Evolutionary conservation across 2,329 filamentous ascomycete species (phyloP).

Genomic region (Claviceps citrina): DNA sequence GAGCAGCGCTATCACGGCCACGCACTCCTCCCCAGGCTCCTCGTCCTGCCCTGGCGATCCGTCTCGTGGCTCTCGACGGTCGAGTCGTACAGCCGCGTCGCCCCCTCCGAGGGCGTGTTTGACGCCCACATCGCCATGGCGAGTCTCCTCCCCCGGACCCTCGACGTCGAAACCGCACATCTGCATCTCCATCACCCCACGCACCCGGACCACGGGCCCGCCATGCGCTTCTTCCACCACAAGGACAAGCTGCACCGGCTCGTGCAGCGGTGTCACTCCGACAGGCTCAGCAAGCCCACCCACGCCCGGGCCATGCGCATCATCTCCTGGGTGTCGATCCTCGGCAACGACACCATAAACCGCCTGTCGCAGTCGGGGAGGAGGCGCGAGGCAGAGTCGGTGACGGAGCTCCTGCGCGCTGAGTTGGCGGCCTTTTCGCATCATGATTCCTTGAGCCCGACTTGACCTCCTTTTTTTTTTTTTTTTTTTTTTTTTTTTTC

Average conservation of each 20-base stretch:
- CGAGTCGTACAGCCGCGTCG: constrained; percentile 28
- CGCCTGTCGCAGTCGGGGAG: constrained; percentile 27
- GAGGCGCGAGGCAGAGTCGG: constrained; percentile 24
- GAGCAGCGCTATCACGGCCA: constrained; percentile 25
- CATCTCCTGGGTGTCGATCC: constrained; percentile 22
- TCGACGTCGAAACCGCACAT: constrained; percentile 35
- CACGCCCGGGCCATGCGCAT: constrained; percentile 18
- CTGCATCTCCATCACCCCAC: constrained; percentile 40
- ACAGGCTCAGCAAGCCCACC: constrained; percentile 8
- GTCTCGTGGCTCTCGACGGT: constrained; percentile 39
- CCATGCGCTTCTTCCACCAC: constrained; percentile 30
- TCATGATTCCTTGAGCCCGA: constrained; percentile 10
- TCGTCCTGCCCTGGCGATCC: constrained; percentile 29
- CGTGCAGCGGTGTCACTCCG: constrained; percentile 11
- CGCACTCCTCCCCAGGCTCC: constrained; percentile 19
- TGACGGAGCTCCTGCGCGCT: constrained; percentile 23
- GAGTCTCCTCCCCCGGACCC: constrained; percentile 20
- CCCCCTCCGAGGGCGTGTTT: constrained; percentile 33
- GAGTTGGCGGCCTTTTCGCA: constrained; percentile 20
- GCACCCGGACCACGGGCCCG: constrained; percentile 30
- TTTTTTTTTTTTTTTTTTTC: no score
- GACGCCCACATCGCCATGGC: constrained; percentile 36
- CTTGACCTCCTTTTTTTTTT: no score
- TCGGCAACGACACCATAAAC: constrained; percentile 32
- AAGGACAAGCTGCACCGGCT: constrained; percentile 16